Base-by-base conservation (phyloP, 768 basidiomycete genomes). In the Leccinellum rugosiceps region DNA sequence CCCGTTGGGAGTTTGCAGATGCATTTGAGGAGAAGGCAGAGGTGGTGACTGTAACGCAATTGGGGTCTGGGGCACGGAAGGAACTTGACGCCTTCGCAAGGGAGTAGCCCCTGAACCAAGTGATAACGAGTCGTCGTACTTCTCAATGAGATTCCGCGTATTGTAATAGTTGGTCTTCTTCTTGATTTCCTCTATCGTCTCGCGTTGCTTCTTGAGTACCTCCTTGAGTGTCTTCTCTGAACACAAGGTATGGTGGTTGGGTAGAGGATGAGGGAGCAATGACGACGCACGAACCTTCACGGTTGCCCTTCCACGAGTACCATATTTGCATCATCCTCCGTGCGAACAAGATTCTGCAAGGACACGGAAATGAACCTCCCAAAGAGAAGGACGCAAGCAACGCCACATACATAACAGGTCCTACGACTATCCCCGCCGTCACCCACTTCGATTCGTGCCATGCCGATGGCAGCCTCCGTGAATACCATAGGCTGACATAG, bases 121-220 rank as follows among this genome's bases (percentile, higher is more conserved):
- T 3, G 79, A 68, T 17, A 75, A 57, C 6, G 75, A 65, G 35
- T 90, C 90, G 61, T 96, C 96, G 65, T 97, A 98, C 56, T 86
- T 84, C 69, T 96, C 93, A 17, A 99, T 78, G 46, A 99, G 79
- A 64, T 88, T 92, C 52, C 90, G 86, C 28, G 94, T 99, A 11
- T 84, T 84, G 69, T 99, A 92, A 72, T 92, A 99, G 64, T 98
- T 96, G 2, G 95, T 98, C 71, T 91, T 94, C 77, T 94, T 93
- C 80, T 99, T 99, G 63, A 98, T 92, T 63, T 97, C 95, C 61
- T 96, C 94, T 35, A 99, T 83, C 67, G 91, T 94, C 23, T 80
- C 78, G 19, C 91, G 87, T 60, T 95, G 93, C 65, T 88, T 78
- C 66, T 87, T 88, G 67, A 89, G 80, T 4, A 94, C 76, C 1